These are phyloP conservation scores for Akanthomyces uredinophilus DNA, from an alignment of 2,329 filamentous ascomycete genomes.

Conservation along the genomic window DNA sequence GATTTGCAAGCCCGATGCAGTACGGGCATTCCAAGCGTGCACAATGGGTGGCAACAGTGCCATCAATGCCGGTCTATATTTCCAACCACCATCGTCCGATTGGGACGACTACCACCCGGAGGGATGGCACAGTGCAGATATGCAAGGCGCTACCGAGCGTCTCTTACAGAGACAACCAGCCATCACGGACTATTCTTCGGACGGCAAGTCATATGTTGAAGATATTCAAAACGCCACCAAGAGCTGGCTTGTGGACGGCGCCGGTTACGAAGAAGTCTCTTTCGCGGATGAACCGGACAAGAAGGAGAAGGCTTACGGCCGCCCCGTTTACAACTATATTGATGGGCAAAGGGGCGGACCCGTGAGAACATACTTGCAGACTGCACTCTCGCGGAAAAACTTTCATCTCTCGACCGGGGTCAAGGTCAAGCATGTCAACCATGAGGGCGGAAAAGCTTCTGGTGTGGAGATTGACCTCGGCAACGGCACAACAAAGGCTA, in stretches of 20 bases:
- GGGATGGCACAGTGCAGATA: conserved; percentile 47
- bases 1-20: conserved; percentile 33
- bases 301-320: conserved; percentile 44
- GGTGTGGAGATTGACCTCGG: conserved; percentile 35
- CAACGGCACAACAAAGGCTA: conserved; percentile 26
- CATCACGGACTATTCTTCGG: conserved; percentile 38
- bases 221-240: conserved; percentile 41
- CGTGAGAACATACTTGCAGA: conserved; percentile 44
- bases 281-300: conserved; percentile 41
- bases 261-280: conserved; percentile 42
- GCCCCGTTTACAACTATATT: conserved; percentile 43
- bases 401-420: conserved; percentile 41
- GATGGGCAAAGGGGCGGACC: conserved; percentile 46
- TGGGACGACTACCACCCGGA: conserved; percentile 45
- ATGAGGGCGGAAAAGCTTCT: conserved; percentile 33
- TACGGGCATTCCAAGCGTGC: conserved; percentile 44
- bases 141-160: conserved; percentile 39
- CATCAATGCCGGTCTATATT: conserved; percentile 50
- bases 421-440: conserved; percentile 40
- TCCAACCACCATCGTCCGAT: conserved; percentile 48
- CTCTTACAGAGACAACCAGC: conserved; percentile 40
- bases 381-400: conserved; percentile 34
- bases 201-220: conserved; percentile 42
- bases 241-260: conserved; percentile 45
- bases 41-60: conserved; percentile 47